A percentile compares a stretch with the other conserved stretches of the same genome.
phyloP scores from a whole-genome alignment of 768 basidiomycete genomes.

The Pleurotus salmoneostramineus region DNA sequence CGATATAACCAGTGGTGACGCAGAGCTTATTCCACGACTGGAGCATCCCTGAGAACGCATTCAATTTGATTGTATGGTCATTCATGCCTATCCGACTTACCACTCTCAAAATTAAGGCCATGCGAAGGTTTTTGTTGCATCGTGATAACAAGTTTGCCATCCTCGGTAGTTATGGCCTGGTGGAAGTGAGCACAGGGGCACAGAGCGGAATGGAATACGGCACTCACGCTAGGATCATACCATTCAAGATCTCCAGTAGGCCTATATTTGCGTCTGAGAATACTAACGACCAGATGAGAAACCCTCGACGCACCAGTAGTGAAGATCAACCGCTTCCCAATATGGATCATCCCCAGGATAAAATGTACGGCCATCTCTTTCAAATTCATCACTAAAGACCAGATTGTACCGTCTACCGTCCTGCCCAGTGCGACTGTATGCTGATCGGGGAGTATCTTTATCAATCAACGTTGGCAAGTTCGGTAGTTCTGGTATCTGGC shows the following conservation, averaged over 20 bases:
- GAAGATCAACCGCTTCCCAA: conserved; percentile 84
- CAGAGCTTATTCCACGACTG: conserved; percentile 94
- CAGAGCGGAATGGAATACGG: neutral
- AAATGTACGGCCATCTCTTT: conserved; percentile 56
- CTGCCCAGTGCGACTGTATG: conserved; percentile 52
- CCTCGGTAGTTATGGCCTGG: conserved; percentile 65
- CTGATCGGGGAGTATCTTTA: conserved; percentile 61
- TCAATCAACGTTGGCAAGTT: conserved; percentile 74
- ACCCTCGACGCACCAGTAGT: conserved; percentile 64
- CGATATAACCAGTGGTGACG: conserved; percentile 90
- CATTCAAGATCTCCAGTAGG: conserved; percentile 80
- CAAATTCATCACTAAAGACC: conserved; percentile 83
- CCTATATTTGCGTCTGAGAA: conserved; percentile 19
- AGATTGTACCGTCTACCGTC: conserved; percentile 81
- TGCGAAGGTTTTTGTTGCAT: conserved; percentile 67
- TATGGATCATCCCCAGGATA: conserved; percentile 80
- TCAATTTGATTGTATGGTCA: conserved; percentile 11
- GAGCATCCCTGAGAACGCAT: conserved; percentile 48
- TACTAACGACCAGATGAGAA: neutral
- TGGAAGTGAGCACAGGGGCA: neutral
- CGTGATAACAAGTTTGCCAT: conserved; percentile 80
- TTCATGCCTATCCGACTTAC: conserved; percentile 37
- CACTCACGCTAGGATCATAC: conserved; percentile 68
- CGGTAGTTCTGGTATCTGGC: conserved; percentile 79
- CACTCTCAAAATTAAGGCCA: conserved; percentile 81